Base-by-base conservation (phyloP, 441 rosid genomes). In the Brassica hybrid region DNA sequence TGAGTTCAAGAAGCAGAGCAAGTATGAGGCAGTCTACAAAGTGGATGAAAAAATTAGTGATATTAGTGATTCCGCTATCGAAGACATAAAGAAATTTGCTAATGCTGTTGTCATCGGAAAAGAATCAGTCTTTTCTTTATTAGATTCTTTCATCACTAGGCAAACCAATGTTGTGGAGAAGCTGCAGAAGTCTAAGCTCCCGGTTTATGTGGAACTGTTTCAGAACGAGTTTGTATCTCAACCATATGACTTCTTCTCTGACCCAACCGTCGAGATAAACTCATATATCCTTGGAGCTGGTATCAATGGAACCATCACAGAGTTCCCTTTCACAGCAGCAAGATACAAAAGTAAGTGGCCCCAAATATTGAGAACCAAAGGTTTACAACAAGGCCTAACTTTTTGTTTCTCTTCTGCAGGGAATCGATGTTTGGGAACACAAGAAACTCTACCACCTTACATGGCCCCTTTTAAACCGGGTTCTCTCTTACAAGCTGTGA, bases 191-290 rank as follows among this genome's bases (percentile, higher is more conserved):
- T 50, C 56, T 50, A 50, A n/a, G 56, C 56, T 50, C 18, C 56
- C 56, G 56, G 56, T 50, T 50, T 50, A 50, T n/a, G 56, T 50
- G 18, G 56, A 50, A 50, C 56, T 50, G 8, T 50, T 50, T 50
- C 56, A n/a, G 56, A 50, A 50, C 7, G 56, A 50, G 56, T 50
- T 50, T 50, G 56, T 50, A 50, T 50, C 56, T 50, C 56, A 50
- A 50, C 18, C 56, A 50, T 50, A 30, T n/a, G n/a, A n/a, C n/a
- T n/a, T n/a, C n/a, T n/a, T n/a, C n/a, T n/a, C n/a, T n/a, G n/a
- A n/a, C n/a, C 8, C 56, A 50, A 50, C 56, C 16, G 56, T 50
- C 16, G 56, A 50, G 18, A 50, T 50, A n/a, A 50, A 50, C 56
- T n/a, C 56, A 50, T 50, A 50, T 50, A n/a, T 50, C 3, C 6